These are phyloP conservation scores for Melampsora occidentalis DNA, from an alignment of 1,284 basidiomycete species.

Conservation along the genomic window DNA sequence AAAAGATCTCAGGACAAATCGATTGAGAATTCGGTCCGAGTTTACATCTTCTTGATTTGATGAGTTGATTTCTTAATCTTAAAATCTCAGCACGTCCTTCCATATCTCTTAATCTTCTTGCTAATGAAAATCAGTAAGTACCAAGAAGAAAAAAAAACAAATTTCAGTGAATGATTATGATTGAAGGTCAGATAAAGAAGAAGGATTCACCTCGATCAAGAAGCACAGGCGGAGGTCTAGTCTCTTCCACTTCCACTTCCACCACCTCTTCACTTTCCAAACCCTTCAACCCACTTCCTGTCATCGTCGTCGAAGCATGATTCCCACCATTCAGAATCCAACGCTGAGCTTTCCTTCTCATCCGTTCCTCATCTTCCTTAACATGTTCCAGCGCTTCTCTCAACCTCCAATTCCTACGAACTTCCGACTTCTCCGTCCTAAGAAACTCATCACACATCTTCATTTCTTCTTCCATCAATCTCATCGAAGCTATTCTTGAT, in stretches of 20 bases:
- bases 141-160: too few relatives aligned
- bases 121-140: too few relatives aligned
- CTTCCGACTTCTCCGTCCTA: conserved; percentile 71
- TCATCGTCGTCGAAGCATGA: neutral
- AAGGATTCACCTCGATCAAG: conserved; percentile 37
- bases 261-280: neutral
- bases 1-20: conserved; percentile 93
- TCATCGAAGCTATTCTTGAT: conserved; percentile 71
- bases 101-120: conserved; percentile 35
- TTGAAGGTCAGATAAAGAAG: neutral
- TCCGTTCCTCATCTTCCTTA: conserved; percentile 73
- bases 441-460: conserved; percentile 67
- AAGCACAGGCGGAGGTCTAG: conserved; percentile 29
- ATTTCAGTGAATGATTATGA: neutral
- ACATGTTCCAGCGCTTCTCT: conserved; percentile 77
- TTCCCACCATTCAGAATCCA: neutral
- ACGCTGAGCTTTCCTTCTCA: conserved; percentile 63
- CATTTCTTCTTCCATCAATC: conserved; percentile 79
- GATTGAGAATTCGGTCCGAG: conserved; percentile 78
- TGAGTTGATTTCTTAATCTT: conserved; percentile 74
- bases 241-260: conserved; percentile 30
- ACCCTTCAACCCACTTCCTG: neutral
- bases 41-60: conserved; percentile 83
- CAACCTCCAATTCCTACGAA: conserved; percentile 73
- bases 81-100: conserved; percentile 67